Evolutionary conservation across 768 basidiomycete genomes (phyloP).

Genomic region (Kwoniella botswanensis): DNA sequence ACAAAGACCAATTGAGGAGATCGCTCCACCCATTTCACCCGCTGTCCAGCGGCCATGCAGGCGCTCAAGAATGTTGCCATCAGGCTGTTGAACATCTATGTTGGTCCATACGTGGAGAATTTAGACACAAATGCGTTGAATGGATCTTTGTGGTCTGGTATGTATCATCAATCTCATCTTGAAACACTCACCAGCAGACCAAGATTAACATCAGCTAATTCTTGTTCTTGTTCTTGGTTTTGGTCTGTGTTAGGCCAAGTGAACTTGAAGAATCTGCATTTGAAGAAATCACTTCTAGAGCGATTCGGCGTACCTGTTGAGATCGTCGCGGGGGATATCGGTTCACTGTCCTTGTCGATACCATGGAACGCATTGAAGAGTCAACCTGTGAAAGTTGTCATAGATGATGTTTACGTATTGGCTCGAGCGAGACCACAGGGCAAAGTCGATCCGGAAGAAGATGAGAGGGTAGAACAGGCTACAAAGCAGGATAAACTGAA

Average conservation of each 20-base stretch:
- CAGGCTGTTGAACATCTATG: constrained; percentile 75
- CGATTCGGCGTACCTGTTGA: constrained; percentile 95
- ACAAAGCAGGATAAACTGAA: constrained; percentile 86
- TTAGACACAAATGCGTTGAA: constrained; percentile 93
- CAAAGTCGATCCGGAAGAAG: constrained; percentile 76
- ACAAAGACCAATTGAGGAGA: not conserved
- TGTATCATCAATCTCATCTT: constrained; percentile 2
- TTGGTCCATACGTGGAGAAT: constrained; percentile 95
- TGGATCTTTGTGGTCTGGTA: constrained; percentile 63
- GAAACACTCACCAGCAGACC: not conserved
- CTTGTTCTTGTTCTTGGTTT: not conserved
- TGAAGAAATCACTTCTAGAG: constrained; percentile 92
- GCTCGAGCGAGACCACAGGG: constrained; percentile 74
- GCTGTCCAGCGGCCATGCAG: constrained; percentile 38
- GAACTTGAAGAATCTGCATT: constrained; percentile 64
- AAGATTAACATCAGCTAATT: not conserved
- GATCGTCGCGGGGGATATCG: constrained; percentile 77
- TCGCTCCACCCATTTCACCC: not conserved
- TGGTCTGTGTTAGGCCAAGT: constrained; percentile 11
- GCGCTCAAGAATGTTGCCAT: constrained; percentile 48
- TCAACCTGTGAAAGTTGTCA: constrained; percentile 81
- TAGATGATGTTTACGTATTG: constrained; percentile 94
- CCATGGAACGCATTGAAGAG: constrained; percentile 55
- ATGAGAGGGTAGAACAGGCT: constrained; percentile 78
- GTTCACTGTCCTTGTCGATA: constrained; percentile 48